Evolutionary conservation across 2,329 filamentous ascomycete genomes (phyloP).

Genomic region (Mycosphaerella sp.): DNA sequence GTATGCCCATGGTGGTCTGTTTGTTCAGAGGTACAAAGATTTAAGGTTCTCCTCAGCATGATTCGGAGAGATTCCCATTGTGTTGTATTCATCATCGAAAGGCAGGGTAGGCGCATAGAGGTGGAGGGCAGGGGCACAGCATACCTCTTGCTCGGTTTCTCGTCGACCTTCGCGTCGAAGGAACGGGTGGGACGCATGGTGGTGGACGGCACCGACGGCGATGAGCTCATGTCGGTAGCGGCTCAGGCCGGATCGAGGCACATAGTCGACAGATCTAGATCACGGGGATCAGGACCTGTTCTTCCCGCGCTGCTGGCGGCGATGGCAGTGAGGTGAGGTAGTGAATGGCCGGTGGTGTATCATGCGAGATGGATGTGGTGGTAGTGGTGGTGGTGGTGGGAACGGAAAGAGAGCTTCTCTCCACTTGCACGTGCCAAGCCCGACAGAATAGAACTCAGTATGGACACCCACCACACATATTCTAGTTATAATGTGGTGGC

Average conservation of each 20-base stretch:
- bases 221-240: conserved; percentile 46
- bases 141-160: conserved; percentile 79
- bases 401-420: background rate
- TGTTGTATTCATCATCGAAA: conserved; percentile 72
- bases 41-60: conserved; percentile 78
- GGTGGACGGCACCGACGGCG: conserved; percentile 62
- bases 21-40: conserved; percentile 66
- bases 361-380: background rate
- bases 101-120: conserved; percentile 27
- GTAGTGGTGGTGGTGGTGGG: background rate
- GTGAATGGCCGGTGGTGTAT: no score
- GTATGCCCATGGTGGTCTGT: conserved; percentile 1
- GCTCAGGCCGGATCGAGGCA: background rate
- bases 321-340: background rate
- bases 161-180: conserved; percentile 76
- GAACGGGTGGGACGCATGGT: conserved; percentile 56
- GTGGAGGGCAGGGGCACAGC: conserved; percentile 7
- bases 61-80: conserved; percentile 99
- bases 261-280: background rate
- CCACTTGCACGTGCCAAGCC: background rate
- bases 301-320: background rate
- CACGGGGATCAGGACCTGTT: background rate
- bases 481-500: background rate
- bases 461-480: no score
- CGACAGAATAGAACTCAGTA: background rate